Evolutionary conservation across 2,329 filamentous ascomycete species (phyloP).

Genomic region (Aspergillus unguis): DNA sequence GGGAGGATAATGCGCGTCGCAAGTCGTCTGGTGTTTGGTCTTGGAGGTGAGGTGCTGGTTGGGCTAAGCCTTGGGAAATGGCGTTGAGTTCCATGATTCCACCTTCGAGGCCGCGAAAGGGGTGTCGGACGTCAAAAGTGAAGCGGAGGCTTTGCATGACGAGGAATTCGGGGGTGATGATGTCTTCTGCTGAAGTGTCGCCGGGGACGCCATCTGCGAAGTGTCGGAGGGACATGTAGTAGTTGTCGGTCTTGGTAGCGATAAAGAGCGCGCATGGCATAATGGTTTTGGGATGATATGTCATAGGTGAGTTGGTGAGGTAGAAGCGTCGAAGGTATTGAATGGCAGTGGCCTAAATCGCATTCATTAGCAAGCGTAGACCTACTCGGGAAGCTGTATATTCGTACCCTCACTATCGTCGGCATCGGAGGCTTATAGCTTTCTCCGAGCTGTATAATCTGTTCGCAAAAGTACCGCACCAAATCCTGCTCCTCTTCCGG

Average conservation of each 20-base stretch:
- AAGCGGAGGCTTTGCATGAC: slow-evolving; percentile 90
- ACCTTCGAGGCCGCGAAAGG: slow-evolving; percentile 82
- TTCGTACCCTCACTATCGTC: slow-evolving; percentile 56
- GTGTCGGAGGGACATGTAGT: slow-evolving; percentile 63
- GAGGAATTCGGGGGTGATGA: slow-evolving; percentile 88
- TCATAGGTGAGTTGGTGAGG: slow-evolving; percentile 92
- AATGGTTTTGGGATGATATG: slow-evolving; percentile 85
- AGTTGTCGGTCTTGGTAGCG: slow-evolving; percentile 86
- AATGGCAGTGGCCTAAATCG: slow-evolving; percentile 67
- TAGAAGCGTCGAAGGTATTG: slow-evolving; percentile 94
- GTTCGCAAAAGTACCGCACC: slow-evolving; percentile 72
- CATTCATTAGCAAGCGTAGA: background rate
- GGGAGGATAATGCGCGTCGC: slow-evolving; percentile 27
- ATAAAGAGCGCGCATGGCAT: slow-evolving; percentile 90
- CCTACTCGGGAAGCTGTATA: background rate
- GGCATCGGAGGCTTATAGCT: slow-evolving; percentile 57
- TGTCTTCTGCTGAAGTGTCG: slow-evolving; percentile 71
- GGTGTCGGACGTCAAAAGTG: slow-evolving; percentile 88
- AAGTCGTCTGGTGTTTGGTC: slow-evolving; percentile 32
- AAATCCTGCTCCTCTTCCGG: slow-evolving; percentile 78
- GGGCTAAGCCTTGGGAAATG: slow-evolving; percentile 59
- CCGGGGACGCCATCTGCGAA: slow-evolving; percentile 69
- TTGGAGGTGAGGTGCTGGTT: slow-evolving; percentile 29
- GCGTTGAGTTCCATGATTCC: slow-evolving; percentile 77
- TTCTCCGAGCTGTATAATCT: slow-evolving; percentile 56